These are phyloP conservation scores for Infundibulicybe gibba DNA, from an alignment of 768 basidiomycete species.

Conservation along the genomic window DNA sequence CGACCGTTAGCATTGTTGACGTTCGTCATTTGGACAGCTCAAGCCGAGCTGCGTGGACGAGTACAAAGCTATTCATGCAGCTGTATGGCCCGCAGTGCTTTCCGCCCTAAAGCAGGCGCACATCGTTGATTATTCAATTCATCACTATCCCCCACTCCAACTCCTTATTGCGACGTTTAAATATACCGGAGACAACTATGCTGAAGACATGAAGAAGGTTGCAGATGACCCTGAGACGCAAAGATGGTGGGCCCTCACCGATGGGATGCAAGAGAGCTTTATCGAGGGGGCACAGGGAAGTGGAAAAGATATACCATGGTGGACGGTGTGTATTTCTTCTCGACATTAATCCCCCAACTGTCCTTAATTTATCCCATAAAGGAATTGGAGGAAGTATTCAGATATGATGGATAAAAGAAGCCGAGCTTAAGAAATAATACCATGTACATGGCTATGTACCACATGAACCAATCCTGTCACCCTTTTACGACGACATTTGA, in stretches of 20 bases:
- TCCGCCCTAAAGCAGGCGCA: conserved; percentile 58
- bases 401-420: conserved; percentile 47
- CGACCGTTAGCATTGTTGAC: conserved; percentile 5
- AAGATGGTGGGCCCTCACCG: conserved; percentile 76
- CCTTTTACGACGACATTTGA: neutral
- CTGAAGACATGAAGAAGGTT: conserved; percentile 60
- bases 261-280: conserved; percentile 76
- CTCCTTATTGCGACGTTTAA: conserved; percentile 81
- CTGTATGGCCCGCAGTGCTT: conserved; percentile 70
- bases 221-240: conserved; percentile 67
- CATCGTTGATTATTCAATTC: conserved; percentile 74
- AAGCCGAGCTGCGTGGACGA: conserved; percentile 48
- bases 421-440: too few species aligned
- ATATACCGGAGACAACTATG: conserved; percentile 65
- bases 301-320: conserved; percentile 68
- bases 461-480: too few species aligned
- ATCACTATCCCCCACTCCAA: conserved; percentile 56
- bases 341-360: neutral
- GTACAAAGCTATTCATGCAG: conserved; percentile 56
- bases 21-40: conserved; percentile 32
- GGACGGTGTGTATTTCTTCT: conserved; percentile 40
- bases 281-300: conserved; percentile 69
- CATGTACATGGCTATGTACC: too few species aligned
- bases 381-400: conserved; percentile 65
- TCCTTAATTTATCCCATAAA: conserved; percentile 11